Base-by-base conservation (phyloP, 495 filamentous ascomycete species). In the Aspergillus heteromorphus region DNA sequence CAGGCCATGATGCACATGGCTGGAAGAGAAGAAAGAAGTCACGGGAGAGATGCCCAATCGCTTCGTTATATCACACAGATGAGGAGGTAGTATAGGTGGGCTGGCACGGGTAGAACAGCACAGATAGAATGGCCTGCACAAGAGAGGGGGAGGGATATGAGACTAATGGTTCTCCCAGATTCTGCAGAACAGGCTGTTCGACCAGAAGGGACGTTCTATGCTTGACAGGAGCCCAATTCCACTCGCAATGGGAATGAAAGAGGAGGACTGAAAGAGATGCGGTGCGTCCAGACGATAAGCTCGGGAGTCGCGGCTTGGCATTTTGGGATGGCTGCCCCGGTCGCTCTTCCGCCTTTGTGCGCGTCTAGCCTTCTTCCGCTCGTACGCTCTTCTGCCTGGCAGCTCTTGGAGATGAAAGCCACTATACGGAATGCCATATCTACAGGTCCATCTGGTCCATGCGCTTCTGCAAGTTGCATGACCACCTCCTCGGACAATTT, bases 231-330 rank as follows among this genome's bases (percentile, higher is more conserved):
- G 21, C 17, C 16, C 21, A 21, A 18, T 50, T 14, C 48, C 48
- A 50, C 14, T 50, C 9, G 11, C 31, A 40, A 49, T 34, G 16
- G 30, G 18, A 11, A 34, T 11, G 16, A 20, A 49, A n/a, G 18
- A 36, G 11, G 21, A 50, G 10, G 6, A 23, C 6, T n/a, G 48
- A 23, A 25, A 20, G 48, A 50, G 48, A 50, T 40, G 30, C 48
- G 38, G 48, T 50, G 29, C 17, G 48, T 13, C 38, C 23, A 14
- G 6, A 16, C 27, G 48, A 50, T 50, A 50, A 50, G 48, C 48
- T 50, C 48, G 48, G 48, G 38, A 50, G 17, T 21, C n/a, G 48
- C 34, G 48, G 30, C 48, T 50, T 50, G 48, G 48, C 48, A 50
- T 38, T 18, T 4, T 23, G 31, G 6, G 27, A 40, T 29, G n/a